Evolutionary conservation across 1,284 basidiomycete genomes (phyloP).

Genomic region (Ceratobasidium sp.): DNA sequence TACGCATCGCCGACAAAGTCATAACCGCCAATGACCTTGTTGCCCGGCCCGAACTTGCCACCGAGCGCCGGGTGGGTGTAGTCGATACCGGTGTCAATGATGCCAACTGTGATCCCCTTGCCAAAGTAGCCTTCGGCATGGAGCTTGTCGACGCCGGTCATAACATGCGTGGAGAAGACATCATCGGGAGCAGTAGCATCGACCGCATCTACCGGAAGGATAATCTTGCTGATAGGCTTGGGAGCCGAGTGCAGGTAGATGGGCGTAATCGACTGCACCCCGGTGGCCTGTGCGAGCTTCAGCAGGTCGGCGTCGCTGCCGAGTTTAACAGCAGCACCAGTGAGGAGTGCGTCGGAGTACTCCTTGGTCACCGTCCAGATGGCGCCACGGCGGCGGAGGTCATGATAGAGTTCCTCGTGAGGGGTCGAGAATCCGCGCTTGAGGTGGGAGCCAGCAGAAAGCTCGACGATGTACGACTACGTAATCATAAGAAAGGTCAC

Average conservation of each 20-base stretch:
- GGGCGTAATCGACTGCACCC: conserved; percentile 20
- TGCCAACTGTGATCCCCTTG: conserved; percentile 55
- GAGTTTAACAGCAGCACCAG: conserved; percentile 24
- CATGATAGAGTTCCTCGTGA: conserved; percentile 26
- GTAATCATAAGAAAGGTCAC: conserved; percentile 1
- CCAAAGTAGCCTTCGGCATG: conserved; percentile 54
- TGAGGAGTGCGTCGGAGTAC: conserved; percentile 1
- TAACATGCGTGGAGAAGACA: conserved; percentile 40
- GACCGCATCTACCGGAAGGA: not conserved
- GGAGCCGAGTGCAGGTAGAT: conserved; percentile 3
- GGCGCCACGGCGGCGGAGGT: conserved; percentile 6
- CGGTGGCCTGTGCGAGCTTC: conserved; percentile 5
- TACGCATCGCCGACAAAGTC: conserved; percentile 54
- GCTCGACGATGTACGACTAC: conserved; percentile 32
- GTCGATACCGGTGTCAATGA: conserved; percentile 55
- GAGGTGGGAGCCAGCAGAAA: conserved; percentile 7
- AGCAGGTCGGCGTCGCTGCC: conserved; percentile 12
- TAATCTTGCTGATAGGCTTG: not conserved
- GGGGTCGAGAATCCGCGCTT: conserved; percentile 32
- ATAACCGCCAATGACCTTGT: conserved; percentile 49
- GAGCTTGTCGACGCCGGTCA: conserved; percentile 50
- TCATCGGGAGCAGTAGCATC: conserved; percentile 27
- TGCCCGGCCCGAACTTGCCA: conserved; percentile 53
- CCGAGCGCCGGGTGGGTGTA: conserved; percentile 55
- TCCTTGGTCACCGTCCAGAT: conserved; percentile 1